Conservation (phyloP, 306 rosid species). For the Calophaca sinica region DNA sequence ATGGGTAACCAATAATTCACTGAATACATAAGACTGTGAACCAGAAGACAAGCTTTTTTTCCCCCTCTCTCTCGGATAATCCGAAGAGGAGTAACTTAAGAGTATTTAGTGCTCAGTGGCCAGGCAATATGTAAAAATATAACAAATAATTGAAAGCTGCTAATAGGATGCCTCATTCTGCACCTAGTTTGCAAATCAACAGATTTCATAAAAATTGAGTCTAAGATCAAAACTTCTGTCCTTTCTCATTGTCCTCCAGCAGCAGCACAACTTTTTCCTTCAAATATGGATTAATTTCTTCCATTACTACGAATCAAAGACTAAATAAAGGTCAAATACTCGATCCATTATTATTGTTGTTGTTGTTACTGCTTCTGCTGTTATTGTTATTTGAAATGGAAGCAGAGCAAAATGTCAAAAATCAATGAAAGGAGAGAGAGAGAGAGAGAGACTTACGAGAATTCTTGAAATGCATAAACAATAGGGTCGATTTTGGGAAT, state of each 20-base stretch:
- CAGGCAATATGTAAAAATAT: slow-evolving; percentile 22
- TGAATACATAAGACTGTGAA: not conserved
- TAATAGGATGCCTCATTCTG: not conserved
- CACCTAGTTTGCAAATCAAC: slow-evolving; percentile 13
- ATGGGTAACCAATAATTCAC: slow-evolving; percentile 21
- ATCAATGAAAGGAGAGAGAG: not conserved
- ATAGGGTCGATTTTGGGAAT: slow-evolving; percentile 90
- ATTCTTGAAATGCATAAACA: slow-evolving; percentile 90
- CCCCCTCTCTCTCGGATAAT: not conserved
- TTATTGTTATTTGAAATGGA: not conserved
- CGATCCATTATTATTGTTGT: not conserved
- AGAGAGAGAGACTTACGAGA: slow-evolving; percentile 61
- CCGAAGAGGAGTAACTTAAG: slow-evolving; percentile 1
- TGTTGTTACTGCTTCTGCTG: not conserved
- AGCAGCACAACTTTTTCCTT: not conserved
- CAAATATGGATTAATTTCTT: not conserved
- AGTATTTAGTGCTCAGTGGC: not conserved
- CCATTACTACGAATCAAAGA: not conserved
- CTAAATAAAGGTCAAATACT: not conserved
- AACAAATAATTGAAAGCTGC: not conserved
- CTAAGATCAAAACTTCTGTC: slow-evolving; percentile 4
- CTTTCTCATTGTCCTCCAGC: not conserved
- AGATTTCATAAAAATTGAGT: not conserved
- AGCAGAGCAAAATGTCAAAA: slow-evolving; percentile 4
- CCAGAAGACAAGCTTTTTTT: not conserved